Base-by-base conservation (phyloP, 2,329 filamentous ascomycete genomes). In the Chrysoporthe puriensis region DNA sequence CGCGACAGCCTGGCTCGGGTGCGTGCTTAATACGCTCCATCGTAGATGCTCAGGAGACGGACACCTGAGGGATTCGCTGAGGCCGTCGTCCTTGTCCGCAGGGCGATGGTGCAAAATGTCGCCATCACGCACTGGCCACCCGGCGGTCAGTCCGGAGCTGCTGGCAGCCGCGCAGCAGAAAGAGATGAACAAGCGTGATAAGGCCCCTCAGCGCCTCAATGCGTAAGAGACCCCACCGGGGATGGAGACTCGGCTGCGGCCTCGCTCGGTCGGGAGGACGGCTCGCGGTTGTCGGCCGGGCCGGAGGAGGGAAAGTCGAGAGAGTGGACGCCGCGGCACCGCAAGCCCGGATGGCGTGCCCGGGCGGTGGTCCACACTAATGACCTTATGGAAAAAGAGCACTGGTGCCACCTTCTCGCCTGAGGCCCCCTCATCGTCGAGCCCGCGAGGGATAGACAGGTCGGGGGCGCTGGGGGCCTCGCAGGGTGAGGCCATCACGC, bases 271-370 rank as follows among this genome's bases (percentile, higher is more conserved):
- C 34, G 57, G 67, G 44, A 32, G 36, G 18, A 16, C 64, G 67
- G 64, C 63, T 62, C 56, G 50, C 67, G 67, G 67, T 32, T 69
- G 43, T 69, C 67, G 67, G 67, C 48, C 34, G 13, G 26, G 34
- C 60, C 67, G 67, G 67, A 57, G 52, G 32, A 21, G 43, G 67
- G 57, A 64, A 21, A 43, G 54, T 50, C 43, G 59, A 40, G 4
- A 26, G 6, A 26, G 52, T 26, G 21, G 36, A 26, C 36, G 56
- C 16, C 36, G 56, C n/a, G 62, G 40, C 13, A 32, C 40, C 21
- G 50, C 62, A 60, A 63, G 58, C 61, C 57, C 56, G 64, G 58
- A 67, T 67, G 64, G 62, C 64, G 67, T 69, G 67, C 57, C 57
- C 40, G 58, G 57, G 18, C 57, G 13, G 14, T 14, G 26, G 3